Conservation (phyloP, 805 yeast species). For the Candida saitoana region DNA sequence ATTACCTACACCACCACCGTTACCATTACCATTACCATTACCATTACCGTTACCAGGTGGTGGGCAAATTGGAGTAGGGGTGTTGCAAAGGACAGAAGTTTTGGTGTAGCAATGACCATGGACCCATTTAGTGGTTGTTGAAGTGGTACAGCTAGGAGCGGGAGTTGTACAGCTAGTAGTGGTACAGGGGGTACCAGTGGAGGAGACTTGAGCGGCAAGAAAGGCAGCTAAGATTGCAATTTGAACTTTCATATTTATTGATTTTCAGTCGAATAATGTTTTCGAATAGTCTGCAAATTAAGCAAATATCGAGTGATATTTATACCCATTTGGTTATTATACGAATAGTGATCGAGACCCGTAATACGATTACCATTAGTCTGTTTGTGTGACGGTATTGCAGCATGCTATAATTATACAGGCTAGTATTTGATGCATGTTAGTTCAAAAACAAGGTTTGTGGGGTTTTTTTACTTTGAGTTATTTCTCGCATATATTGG, state of each 20-base stretch:
- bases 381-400: too few relatives aligned
- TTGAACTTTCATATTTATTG: background rate
- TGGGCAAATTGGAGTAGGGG: conserved; percentile 9
- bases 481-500: too few relatives aligned
- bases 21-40: conserved; percentile 7
- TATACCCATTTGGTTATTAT: too few relatives aligned
- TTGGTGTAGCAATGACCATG: conserved; percentile 11
- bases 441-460: too few relatives aligned
- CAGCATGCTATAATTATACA: too few relatives aligned
- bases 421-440: too few relatives aligned
- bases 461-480: too few relatives aligned
- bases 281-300: too few relatives aligned
- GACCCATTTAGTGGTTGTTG: conserved; percentile 5
- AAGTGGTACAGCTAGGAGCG: conserved; percentile 1
- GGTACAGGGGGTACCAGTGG: background rate
- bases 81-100: conserved; percentile 13
- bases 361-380: too few relatives aligned
- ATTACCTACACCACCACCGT: conserved; percentile 5
- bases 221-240: background rate
- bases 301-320: too few relatives aligned
- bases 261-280: too few relatives aligned
- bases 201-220: background rate
- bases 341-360: too few relatives aligned
- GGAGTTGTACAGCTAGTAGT: background rate
- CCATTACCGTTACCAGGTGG: conserved; percentile 11